Base-by-base conservation (phyloP, 139 green algal genomes). In the Chlorella vulgaris region DNA sequence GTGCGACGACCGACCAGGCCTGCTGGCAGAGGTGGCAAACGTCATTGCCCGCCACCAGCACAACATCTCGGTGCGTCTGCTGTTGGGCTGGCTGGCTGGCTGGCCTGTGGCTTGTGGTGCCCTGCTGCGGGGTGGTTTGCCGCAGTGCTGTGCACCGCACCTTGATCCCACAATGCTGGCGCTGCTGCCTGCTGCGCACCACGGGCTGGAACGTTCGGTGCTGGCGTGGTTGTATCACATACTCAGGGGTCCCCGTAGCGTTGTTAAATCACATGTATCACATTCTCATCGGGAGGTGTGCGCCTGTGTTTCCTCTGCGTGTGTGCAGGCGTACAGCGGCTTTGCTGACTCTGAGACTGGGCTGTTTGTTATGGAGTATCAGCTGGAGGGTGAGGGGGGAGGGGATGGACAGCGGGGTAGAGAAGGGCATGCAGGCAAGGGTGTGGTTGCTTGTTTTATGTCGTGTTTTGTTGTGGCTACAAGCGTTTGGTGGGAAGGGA, bases 31-130 rank as follows among this genome's bases (percentile, higher is more conserved):
- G 19, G 84, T 94, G 68, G 76, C 87, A 19, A 70, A 75, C 67
- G 75, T 83, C 68, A 93, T 94, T 68, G 71, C 78, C 3, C 63
- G 71, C 19, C 66, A 85, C 81, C 77, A 85, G 21, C 78, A 90
- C 76, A 90, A 92, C 67, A 91, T 94, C 77, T 87, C 86, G 86
- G 84, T 89, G 71, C 24, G n/a, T n/a, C n/a, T n/a, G 15, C 15
- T 60, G 15, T 60, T 60, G 15, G 50, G 15, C 35, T 65, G 40
- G 28, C 31, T n/a, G n/a, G n/a, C n/a, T n/a, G n/a, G n/a, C n/a
- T n/a, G n/a, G n/a, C n/a, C n/a, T n/a, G n/a, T n/a, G n/a, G n/a
- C n/a, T n/a, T n/a, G n/a, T n/a, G n/a, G n/a, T n/a, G n/a, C n/a
- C n/a, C n/a, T n/a, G n/a, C n/a, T n/a, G n/a, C n/a, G n/a, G n/a